phyloP scores from a whole-genome alignment of 2,329 filamentous ascomycete species.

The Penicillium paneum region DNA sequence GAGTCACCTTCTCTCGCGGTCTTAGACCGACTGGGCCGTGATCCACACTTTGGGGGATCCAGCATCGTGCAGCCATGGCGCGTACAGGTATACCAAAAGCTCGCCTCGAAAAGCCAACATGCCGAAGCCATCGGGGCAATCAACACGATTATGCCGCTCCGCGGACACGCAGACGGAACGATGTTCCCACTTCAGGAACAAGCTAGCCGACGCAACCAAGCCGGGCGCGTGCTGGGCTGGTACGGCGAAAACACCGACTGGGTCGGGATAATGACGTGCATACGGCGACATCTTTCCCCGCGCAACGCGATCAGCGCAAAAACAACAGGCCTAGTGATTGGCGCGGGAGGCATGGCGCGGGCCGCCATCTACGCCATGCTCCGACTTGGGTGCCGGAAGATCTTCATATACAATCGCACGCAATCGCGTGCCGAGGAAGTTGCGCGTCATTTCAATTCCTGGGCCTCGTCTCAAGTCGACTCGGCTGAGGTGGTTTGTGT shows the following conservation, averaged over 20 bases:
- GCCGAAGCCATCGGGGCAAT: constrained; percentile 47
- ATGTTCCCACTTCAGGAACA: constrained; percentile 40
- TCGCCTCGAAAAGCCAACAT: constrained; percentile 41
- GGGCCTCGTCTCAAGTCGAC: constrained; percentile 40
- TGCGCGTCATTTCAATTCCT: constrained; percentile 65
- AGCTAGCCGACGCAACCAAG: constrained; percentile 42
- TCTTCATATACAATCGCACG: constrained; percentile 72
- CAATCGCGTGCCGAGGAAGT: constrained; percentile 63
- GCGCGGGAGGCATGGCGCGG: constrained; percentile 71
- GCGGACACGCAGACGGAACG: constrained; percentile 34
- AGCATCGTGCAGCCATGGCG: constrained; percentile 47
- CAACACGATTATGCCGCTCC: constrained; percentile 46
- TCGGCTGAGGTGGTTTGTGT: constrained; percentile 47
- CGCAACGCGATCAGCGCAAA: constrained; percentile 54
- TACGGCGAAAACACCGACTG: constrained; percentile 48
- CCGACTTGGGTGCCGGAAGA: constrained; percentile 70
- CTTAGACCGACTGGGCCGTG: constrained; percentile 37
- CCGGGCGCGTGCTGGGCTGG: constrained; percentile 41
- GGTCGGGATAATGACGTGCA: constrained; percentile 43
- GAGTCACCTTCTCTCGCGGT: constrained; percentile 37
- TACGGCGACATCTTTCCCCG: constrained; percentile 43
- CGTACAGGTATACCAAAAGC: constrained; percentile 38
- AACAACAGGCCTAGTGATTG: constrained; percentile 54
- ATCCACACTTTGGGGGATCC: constrained; percentile 41
- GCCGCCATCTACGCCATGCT: constrained; percentile 76